phyloP scores from a whole-genome alignment of 192 early-diverging fungal genomes.

The Physocladia obscura region DNA sequence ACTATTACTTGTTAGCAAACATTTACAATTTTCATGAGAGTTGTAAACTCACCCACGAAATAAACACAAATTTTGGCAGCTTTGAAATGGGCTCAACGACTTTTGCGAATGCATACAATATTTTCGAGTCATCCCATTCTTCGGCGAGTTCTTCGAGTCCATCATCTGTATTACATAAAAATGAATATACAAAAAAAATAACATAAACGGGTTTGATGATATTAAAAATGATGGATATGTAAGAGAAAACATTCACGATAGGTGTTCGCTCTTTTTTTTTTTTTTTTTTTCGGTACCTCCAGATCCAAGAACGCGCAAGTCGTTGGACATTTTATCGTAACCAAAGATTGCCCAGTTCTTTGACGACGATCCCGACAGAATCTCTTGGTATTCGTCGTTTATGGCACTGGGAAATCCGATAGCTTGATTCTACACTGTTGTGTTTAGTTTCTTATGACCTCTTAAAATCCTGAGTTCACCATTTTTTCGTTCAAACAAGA shows the following conservation, averaged over 20 bases:
- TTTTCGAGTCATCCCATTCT: constrained; percentile 86
- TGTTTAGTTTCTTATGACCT: too few species aligned
- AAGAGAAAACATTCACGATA: too few species aligned
- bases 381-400: constrained; percentile 18
- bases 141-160: constrained; percentile 86
- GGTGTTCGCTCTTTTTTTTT: too few species aligned
- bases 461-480: neutral
- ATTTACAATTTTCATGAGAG: neutral
- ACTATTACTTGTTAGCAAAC: constrained; percentile 42
- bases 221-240: too few species aligned
- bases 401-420: constrained; percentile 31
- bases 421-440: constrained; percentile 1
- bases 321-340: constrained; percentile 38
- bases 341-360: constrained; percentile 65
- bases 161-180: constrained; percentile 45
- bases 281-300: too few species aligned
- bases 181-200: neutral
- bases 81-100: constrained; percentile 84
- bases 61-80: constrained; percentile 86
- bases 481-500: too few species aligned
- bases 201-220: too few species aligned
- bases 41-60: constrained; percentile 73
- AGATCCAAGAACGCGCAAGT: constrained; percentile 37
- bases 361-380: constrained; percentile 32
- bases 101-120: constrained; percentile 83